Evolutionary conservation across 2,329 filamentous ascomycete species (phyloP), one percentile per base, ranked within the genome.

Genomic region (Neofusicoccum sp.): DNA sequence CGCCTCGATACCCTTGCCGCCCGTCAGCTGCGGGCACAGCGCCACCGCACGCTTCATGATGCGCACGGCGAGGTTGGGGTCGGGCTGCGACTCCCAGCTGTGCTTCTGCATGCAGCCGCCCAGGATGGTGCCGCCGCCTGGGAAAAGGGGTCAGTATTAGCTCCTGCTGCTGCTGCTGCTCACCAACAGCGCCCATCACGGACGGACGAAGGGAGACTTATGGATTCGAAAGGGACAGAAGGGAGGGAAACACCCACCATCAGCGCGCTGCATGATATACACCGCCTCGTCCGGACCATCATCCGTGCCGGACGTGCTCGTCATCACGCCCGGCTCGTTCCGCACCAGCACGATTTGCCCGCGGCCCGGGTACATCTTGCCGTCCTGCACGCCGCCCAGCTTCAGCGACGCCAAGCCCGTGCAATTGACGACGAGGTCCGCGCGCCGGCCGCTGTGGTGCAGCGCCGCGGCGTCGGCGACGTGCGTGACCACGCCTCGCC

Each of bases 301-400:
- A 53, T 91, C 88, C 0, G 86, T 89, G 43, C 90, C 89, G 9
- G 88, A 91, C 12, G 84, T 81, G 6, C 83, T 82, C 49, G 84
- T 74, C 89, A 96, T 93, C 34, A 84, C 78, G 9, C 84, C 84
- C 0, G 87, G 84, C 70, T 89, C 86, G 75, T 96, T 96, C 61
- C 91, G 81, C 24, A 96, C 91, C 0, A 96, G 73, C 0, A 96
- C 89, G 14, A 90, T 86, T 76, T 98, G 93, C 4, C 91, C 93
- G 3, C 93, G 85, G 1, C 85, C 87, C 0, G 93, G 93, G 58
- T 86, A 82, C 65, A 98, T 83, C 4, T 82, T 84, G 62, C 78
- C 73, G 70, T 98, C 93, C 74, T 84, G 80, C 0, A 98, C 93
- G 38, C 93, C 93, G 7, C 91, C 91, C 1, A 98, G 84, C 60